Evolutionary conservation across 2,329 filamentous ascomycete genomes (phyloP), one percentile per base, ranked within the genome.

Genomic region (Microdochium bolleyi): DNA sequence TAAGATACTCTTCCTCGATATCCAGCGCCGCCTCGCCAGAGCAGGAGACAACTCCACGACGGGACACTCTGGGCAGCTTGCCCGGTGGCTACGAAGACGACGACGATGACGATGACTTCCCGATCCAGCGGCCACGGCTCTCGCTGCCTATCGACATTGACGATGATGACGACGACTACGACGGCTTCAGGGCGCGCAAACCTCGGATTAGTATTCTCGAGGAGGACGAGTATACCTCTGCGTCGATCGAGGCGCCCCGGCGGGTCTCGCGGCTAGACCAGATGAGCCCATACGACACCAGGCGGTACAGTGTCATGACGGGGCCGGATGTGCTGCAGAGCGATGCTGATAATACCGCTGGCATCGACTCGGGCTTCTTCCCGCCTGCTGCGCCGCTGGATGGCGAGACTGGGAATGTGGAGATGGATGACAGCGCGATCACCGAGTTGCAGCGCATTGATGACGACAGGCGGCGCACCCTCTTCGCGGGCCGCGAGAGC

Each of bases 191-290:
- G 41, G 41, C 41, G 41, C 41, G 41, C 16, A 21, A 19, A 22
- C 82, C 82, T 30, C 73, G 71, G 51, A 74, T 78, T 50, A 76
- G 77, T 30, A 71, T 74, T 10, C 61, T 85, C 24, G 80, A 84
- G 52, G 79, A 83, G 24, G 78, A 82, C 44, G 77, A 84, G 57
- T 74, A 75, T 55, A 85, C 82, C 0, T 64, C 76, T 41, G 75
- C 78, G 54, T 84, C 82, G 2, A 74, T 86, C 25, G 83, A 86
- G 65, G 61, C 84, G 49, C 77, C 81, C 8, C 72, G 83, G 25
- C 70, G 83, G 49, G 76, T 74, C 16, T 68, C 70, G 3, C 67
- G 79, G 27, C 60, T 77, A 27, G 79, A 78, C 11, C 66, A 71
- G 51, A 74, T 72, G 59, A 66, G 83, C 56, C 79, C 74, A 0